Evolutionary conservation across 2,329 filamentous ascomycete species (phyloP).

Genomic region (Cyphellophora attinorum): DNA sequence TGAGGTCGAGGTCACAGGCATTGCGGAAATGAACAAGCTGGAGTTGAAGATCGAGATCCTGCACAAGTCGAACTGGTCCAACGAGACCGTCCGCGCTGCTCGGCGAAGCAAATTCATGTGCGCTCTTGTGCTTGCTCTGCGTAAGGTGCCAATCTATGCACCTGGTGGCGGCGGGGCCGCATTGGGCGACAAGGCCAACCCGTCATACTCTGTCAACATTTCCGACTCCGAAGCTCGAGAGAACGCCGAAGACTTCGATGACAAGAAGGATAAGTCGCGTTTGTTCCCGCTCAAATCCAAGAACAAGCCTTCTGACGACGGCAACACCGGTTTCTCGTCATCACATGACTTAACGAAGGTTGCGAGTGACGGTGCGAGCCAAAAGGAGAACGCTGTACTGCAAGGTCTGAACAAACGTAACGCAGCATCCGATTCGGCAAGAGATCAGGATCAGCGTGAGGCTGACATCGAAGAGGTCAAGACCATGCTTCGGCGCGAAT

Average conservation of each 20-base stretch:
- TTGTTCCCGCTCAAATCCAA: constrained; percentile 43
- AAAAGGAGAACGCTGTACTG: constrained; percentile 12
- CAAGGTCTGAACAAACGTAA: constrained; percentile 10
- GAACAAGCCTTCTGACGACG: not conserved
- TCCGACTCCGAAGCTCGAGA: constrained; percentile 56
- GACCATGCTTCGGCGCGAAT: constrained; percentile 24
- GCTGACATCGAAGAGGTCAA: constrained; percentile 18
- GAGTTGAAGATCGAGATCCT: constrained; percentile 73
- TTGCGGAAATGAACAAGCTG: constrained; percentile 82
- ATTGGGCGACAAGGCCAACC: constrained; percentile 57
- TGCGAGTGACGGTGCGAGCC: not conserved
- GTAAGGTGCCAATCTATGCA: constrained; percentile 74
- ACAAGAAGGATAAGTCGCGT: constrained; percentile 55
- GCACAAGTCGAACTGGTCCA: constrained; percentile 89
- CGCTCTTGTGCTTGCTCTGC: constrained; percentile 73
- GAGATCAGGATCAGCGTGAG: constrained; percentile 15
- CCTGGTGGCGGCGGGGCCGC: constrained; percentile 64
- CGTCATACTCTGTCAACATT: constrained; percentile 70
- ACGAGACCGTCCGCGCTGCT: constrained; percentile 70
- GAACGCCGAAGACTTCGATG: constrained; percentile 50
- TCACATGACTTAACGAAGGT: not conserved
- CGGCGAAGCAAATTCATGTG: constrained; percentile 96
- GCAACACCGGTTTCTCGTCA: not conserved
- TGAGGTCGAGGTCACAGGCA: constrained; percentile 64
- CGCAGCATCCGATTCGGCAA: constrained; percentile 10